A percentile compares a stretch with the other conserved stretches of the same genome.
Evolutionary conservation across 768 basidiomycete genomes (phyloP).

Genomic region (Phlegmacium glaucopus): DNA sequence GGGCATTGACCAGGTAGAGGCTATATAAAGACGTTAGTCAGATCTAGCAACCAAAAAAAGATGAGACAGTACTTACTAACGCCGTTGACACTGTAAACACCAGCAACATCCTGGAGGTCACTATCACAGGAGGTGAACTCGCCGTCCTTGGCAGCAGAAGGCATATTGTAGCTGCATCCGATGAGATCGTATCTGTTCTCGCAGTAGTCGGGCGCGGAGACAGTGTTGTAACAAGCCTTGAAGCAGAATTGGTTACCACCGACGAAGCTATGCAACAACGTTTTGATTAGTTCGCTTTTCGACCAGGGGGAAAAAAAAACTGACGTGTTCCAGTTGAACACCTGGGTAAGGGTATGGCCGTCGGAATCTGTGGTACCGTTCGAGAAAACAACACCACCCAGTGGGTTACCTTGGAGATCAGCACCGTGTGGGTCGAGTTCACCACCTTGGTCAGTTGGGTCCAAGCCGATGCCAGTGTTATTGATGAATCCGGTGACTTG

Average conservation of each 20-base stretch:
- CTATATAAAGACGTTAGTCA: slow-evolving; percentile 2
- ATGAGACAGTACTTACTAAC: slow-evolving; percentile 8
- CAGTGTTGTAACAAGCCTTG: slow-evolving; percentile 62
- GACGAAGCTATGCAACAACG: slow-evolving; percentile 49
- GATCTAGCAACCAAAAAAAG: neutral
- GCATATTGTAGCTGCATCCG: slow-evolving; percentile 68
- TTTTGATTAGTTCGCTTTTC: too few species aligned
- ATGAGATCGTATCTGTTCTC: slow-evolving; percentile 69
- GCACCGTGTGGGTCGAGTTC: slow-evolving; percentile 64
- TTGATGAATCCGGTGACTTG: slow-evolving; percentile 17
- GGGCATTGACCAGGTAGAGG: slow-evolving; percentile 13
- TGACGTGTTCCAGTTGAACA: slow-evolving; percentile 67
- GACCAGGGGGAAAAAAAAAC: slow-evolving; percentile 15
- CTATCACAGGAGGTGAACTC: slow-evolving; percentile 60
- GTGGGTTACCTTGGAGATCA: slow-evolving; percentile 72
- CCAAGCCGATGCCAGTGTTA: slow-evolving; percentile 12
- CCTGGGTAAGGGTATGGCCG: slow-evolving; percentile 46
- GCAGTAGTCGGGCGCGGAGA: slow-evolving; percentile 46
- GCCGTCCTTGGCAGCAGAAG: slow-evolving; percentile 51
- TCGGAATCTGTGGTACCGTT: slow-evolving; percentile 43
- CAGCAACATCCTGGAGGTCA: slow-evolving; percentile 56
- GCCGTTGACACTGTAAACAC: slow-evolving; percentile 41
- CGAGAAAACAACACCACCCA: slow-evolving; percentile 70
- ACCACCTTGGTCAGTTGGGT: slow-evolving; percentile 10
- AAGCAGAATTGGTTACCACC: slow-evolving; percentile 60